Evolutionary conservation across 2,329 filamentous ascomycete species (phyloP), one percentile per base, ranked within the genome.

Genomic region (Aspergillus arachidicola): DNA sequence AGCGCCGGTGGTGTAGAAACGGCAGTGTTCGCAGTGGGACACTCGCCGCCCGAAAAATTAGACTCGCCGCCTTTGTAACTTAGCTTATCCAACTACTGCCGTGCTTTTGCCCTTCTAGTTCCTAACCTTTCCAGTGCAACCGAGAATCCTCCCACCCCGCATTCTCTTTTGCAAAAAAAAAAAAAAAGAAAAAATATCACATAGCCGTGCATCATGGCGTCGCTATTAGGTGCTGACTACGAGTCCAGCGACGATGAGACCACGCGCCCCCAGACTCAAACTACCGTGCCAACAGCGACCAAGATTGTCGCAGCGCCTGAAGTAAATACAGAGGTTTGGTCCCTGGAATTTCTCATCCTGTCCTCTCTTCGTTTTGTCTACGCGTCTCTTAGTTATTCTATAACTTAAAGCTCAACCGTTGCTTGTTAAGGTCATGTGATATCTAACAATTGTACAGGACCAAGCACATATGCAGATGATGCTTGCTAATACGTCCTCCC

Each of bases 281-380:
- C 66, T 30, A 60, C 70, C 41, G 70, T 69, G 46, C 70, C 76
- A 38, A 67, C 74, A 60, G 72, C 78, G 57, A 75, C 76, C 53
- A 73, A 74, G 59, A 70, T 85, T 58, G 74, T 82, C 63, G 82
- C 82, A 36, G 83, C 83, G 60, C 83, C 83, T 67, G 82, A 85
- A 71, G 83, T 85, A 67, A 82, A 82, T 68, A 78, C 82, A 82
- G 83, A 85, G 82, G 83, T 85, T 84, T 83, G 82, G 82, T 84
- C 78, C 74, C 73, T 21, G 26, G 16, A 30, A 12, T 21, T 14
- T 51, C 16, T 72, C 63, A 59, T 65, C 45, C 41, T 63, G 58
- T 58, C 21, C 43, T 23, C 16, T 38, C 30, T 12, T 21, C 12
- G 2, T 26, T 21, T 51, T 30, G 14, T n/a, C 2, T 21, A 30